Conservation (phyloP, 805 yeast genomes). For the Candida broadrunensis region DNA sequence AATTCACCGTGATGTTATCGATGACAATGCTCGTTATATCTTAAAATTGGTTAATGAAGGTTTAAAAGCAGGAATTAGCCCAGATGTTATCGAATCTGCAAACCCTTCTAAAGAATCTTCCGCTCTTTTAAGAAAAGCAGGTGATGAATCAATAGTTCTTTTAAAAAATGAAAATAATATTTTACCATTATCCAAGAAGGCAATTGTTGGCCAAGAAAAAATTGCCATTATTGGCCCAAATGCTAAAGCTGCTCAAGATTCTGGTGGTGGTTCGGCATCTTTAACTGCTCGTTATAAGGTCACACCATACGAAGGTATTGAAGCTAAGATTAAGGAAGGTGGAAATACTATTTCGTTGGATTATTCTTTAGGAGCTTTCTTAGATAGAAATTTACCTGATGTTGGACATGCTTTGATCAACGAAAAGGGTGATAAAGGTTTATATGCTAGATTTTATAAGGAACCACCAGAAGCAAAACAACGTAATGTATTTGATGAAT, state of each 20-base stretch:
- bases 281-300: slow-evolving; percentile 45
- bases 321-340: slow-evolving; percentile 21
- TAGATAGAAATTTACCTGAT: slow-evolving; percentile 30
- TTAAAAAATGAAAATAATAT: slow-evolving; percentile 49
- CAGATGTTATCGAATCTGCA: slow-evolving; percentile 28
- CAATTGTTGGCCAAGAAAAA: slow-evolving; percentile 10
- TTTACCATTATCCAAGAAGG: slow-evolving; percentile 41
- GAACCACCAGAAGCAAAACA: slow-evolving; percentile 10
- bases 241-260: slow-evolving; percentile 46
- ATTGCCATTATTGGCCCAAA: slow-evolving; percentile 61
- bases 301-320: slow-evolving; percentile 49
- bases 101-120: slow-evolving; percentile 48
- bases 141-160: slow-evolving; percentile 51
- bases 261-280: slow-evolving; percentile 66
- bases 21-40: slow-evolving; percentile 48
- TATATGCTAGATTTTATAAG: slow-evolving; percentile 15
- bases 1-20: slow-evolving; percentile 37
- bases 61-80: slow-evolving; percentile 37
- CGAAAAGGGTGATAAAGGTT: slow-evolving; percentile 20
- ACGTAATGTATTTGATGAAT: slow-evolving; percentile 15
- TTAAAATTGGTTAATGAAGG: slow-evolving; percentile 45
- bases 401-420: slow-evolving; percentile 17
- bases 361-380: slow-evolving; percentile 30
- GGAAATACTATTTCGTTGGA: slow-evolving; percentile 19
- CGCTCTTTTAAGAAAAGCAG: slow-evolving; percentile 39